Percentiles rank a stretch among this genome's conserved stretches.
Conservation (phyloP, 164 flowering plant species). For the Paratinospora sagittata region DNA sequence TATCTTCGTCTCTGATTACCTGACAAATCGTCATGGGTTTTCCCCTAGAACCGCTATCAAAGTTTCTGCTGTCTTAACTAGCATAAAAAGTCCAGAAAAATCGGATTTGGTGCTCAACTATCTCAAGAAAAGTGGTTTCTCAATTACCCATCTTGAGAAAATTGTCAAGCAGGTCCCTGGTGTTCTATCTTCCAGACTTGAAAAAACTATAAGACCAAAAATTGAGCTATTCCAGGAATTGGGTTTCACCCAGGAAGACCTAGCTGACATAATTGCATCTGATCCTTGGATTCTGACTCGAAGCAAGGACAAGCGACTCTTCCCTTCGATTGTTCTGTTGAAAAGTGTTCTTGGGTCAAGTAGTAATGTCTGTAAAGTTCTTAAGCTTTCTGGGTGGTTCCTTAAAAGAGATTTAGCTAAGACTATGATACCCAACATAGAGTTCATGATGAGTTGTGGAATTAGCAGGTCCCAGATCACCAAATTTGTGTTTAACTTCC, state of each 20-base stretch:
- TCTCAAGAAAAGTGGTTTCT: constrained; percentile 2
- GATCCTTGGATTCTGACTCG: neutral
- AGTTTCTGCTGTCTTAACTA: neutral
- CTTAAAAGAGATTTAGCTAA: constrained; percentile 2
- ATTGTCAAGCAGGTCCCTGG: neutral
- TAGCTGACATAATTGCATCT: constrained; percentile 2
- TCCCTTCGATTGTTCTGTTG: neutral
- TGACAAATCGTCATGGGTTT: constrained; percentile 3
- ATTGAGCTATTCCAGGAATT: neutral
- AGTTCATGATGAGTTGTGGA: constrained; percentile 3
- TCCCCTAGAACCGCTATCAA: neutral
- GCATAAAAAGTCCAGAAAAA: neutral
- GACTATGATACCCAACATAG: constrained; percentile 10
- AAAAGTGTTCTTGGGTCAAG: constrained; percentile 1
- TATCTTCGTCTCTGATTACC: neutral
- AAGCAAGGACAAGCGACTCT: neutral
- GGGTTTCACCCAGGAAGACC: neutral
- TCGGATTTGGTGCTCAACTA: neutral
- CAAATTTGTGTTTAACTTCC: constrained; percentile 2
- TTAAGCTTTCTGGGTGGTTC: constrained; percentile 5
- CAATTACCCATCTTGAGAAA: constrained; percentile 2
- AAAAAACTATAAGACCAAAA: constrained; percentile 1
- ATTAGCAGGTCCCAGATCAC: constrained; percentile 5
- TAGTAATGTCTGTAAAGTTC: neutral
- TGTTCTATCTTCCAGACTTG: neutral